Conservation (phyloP, 1,139 yeast species). For the Arxiozyma slooffiae region DNA sequence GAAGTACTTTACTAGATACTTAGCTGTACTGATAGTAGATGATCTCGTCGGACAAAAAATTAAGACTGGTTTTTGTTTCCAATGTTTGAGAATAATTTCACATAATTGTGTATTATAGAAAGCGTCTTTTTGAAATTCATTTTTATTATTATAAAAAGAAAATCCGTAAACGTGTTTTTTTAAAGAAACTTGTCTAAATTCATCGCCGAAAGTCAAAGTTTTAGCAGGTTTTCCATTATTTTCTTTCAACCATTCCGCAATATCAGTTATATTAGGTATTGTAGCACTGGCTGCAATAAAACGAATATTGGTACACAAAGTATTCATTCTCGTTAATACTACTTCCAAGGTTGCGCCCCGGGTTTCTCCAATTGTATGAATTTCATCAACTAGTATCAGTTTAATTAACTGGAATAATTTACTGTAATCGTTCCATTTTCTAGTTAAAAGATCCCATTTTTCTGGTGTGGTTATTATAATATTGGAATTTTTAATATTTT, state of each 20-base stretch:
- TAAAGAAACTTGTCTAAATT: slow-evolving; percentile 39
- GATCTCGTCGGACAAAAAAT: slow-evolving; percentile 47
- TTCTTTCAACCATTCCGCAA: slow-evolving; percentile 39
- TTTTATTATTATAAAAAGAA: slow-evolving; percentile 29
- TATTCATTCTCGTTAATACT: slow-evolving; percentile 43
- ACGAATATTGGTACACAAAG: slow-evolving; percentile 34
- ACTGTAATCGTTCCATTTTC: slow-evolving; percentile 40
- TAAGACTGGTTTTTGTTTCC: slow-evolving; percentile 37
- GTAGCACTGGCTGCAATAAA: slow-evolving; percentile 48
- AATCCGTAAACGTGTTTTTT: slow-evolving; percentile 38
- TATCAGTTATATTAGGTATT: slow-evolving; percentile 42
- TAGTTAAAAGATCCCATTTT: slow-evolving; percentile 46
- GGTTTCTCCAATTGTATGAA: slow-evolving; percentile 39
- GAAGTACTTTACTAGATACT: slow-evolving; percentile 16
- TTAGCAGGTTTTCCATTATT: slow-evolving; percentile 25
- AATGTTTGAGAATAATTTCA: slow-evolving; percentile 33
- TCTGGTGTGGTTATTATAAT: slow-evolving; percentile 49
- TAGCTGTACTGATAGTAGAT: slow-evolving; percentile 41
- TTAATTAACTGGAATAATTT: slow-evolving; percentile 34
- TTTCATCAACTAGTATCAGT: slow-evolving; percentile 42
- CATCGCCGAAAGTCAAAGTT: slow-evolving; percentile 37
- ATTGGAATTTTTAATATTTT: slow-evolving; percentile 36
- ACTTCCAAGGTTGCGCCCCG: slow-evolving; percentile 48
- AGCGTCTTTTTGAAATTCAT: slow-evolving; percentile 40
- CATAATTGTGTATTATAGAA: slow-evolving; percentile 34